Base-by-base conservation (phyloP, 83 land plant species). In the Thuja plicata region DNA sequence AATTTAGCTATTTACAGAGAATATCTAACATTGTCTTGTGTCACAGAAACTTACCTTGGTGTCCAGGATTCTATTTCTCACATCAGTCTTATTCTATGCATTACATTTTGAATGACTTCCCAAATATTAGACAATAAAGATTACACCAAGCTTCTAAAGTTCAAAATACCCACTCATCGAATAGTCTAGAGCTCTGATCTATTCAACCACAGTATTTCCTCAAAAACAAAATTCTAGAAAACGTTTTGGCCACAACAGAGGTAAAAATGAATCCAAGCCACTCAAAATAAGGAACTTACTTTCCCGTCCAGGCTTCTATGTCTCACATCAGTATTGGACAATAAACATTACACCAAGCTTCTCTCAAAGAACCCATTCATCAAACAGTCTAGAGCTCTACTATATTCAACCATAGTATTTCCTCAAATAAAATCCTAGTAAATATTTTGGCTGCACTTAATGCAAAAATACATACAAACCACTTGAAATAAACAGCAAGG, bases 401-500 rank as follows among this genome's bases (percentile, higher is more conserved):
- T 85, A 3, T 85, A 85, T 54, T 34, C 9, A 54, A 24, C 34
- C 57, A 85, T 60, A 7, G 3, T 6, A 15, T 79, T 85, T 85
- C 41, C 38, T 34, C 8, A 54, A 54, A 41, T 16, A 38, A 85
- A 38, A 54, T 34, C 38, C 30, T 30, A 1, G 62, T 30, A 85
- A 54, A 30, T n/a, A 1, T 85, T 34, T 52, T 35, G 8, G 86
- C 30, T 84, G 86, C 86, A n/a, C 34, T 35, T 52, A 62, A 78
- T 54, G 34, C 37, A 38, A 50, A 89, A 86, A 60, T 80, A 70
- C 19, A 85, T 27, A 37, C 71, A 87, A 88, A 60, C 3, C 55
- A 38, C 79, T 46, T 40, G 74, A 90, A 12, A n/a, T 54, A n/a
- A 74, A 73, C 24, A 89, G 87, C 41, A 21, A 12, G 16, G 77